Evolutionary conservation across 2,329 filamentous ascomycete genomes (phyloP), one percentile per base, ranked within the genome.

Genomic region (Beauveria pseudobassiana): DNA sequence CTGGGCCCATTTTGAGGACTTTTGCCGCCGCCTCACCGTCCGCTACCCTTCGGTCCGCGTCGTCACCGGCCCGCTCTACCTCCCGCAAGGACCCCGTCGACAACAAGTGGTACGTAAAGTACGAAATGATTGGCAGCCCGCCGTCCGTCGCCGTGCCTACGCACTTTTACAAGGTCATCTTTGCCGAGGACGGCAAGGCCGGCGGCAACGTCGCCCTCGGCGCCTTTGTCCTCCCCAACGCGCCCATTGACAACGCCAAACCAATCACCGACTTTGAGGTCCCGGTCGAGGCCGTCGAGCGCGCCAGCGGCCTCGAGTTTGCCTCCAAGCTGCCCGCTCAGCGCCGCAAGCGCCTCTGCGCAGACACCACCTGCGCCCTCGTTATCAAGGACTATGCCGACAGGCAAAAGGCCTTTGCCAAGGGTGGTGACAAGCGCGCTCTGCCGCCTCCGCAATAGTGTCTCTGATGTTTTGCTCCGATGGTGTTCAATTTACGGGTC

Each of bases 131-230:
- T 68, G 95, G 95, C 45, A 89, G 82, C 72, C 95, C 95, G 66
- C 93, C 95, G 8, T 96, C 92, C 70, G 89, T 99, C 61, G 93
- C 95, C 28, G 95, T 99, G 59, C 95, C 95, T 3, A 99, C 95
- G 24, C 95, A 99, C 75, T 99, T 99, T 78, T 99, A 96, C 84
- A 99, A 99, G 80, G 91, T 99, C 71, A 95, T 99, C 68, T 96
- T 95, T 70, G 95, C 91, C 28, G 95, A 99, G 77, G 91, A 96
- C 70, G 90, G 89, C 3, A 77, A 75, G 1, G 75, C 71, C 10
- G 81, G 81, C 28, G 90, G 90, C 20, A 88, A 88, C 65, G 95
- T 99, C 40, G 91, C 92, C 38, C 78, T 99, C 42, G 95, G 91
- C 51, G 95, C 95, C 8, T 99, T 99, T 71, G 93, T 99, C 59